Base-by-base conservation (phyloP, 140 eudicot genomes). In the Senecio squalidus region DNA sequence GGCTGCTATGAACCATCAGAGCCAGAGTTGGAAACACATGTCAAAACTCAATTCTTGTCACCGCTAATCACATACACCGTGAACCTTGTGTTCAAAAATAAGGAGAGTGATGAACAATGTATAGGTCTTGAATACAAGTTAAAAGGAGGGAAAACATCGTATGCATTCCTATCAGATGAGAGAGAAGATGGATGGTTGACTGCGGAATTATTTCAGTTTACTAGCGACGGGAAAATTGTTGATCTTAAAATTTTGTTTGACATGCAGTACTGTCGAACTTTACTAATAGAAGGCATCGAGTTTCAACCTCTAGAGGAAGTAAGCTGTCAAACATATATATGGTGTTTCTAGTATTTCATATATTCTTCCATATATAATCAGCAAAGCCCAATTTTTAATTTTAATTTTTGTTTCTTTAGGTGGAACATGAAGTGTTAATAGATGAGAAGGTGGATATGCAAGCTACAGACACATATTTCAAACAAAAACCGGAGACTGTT, bases 41-140 rank as follows among this genome's bases (percentile, higher is more conserved):
- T 53, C 3, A 20, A 13, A 54, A 4, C 64, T 41, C 47, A 66
- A 9, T 55, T 40, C 45, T 43, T 55, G 56, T 28, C 56, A 2
- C 46, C 56, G 0, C 4, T 3, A 4, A 30, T 15, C 57, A 55
- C 64, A 9, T 67, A 67, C 72, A 55, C 46, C 8, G 27, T 67
- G 7, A 67, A 67, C 57, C 72, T 67, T 55, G 72, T 67, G 17
- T 55, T 67, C 28, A 41, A 66, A 53, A 65, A 9, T 0, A 51
- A 36, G 28, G 7, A 20, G 4, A 28, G 14, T 1, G 13, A 9
- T 6, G 23, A 54, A 55, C 27, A 0, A 27, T 53, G 54, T 41
- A 27, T 66, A 1, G 64, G 45, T 25, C 55, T 66, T 1, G 16
- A 13, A 9, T 41, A 55, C 64, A 55, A 41, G 9, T 66, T 53